phyloP scores from a whole-genome alignment of 805 yeast genomes.

The Kazachstania psychrophila region DNA sequence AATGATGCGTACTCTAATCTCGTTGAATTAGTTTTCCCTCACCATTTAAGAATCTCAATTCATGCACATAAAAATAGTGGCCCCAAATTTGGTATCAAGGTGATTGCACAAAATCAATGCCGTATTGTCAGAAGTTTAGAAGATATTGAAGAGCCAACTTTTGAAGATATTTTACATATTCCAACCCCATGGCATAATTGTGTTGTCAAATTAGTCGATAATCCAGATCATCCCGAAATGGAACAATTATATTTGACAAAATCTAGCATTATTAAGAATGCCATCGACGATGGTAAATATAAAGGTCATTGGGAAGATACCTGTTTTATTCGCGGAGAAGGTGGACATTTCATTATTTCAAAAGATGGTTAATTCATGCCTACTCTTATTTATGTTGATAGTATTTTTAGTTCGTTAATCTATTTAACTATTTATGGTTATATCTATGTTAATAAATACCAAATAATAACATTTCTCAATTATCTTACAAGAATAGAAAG shows the following conservation, averaged over 20 bases:
- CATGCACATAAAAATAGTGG: conserved; percentile 54
- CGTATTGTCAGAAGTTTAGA: conserved; percentile 38
- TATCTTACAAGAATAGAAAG: too few relatives aligned
- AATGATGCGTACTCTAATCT: conserved; percentile 58
- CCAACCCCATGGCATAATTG: conserved; percentile 64
- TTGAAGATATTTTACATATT: conserved; percentile 48
- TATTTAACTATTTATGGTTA: background rate
- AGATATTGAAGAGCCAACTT: conserved; percentile 33
- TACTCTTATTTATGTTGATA: background rate
- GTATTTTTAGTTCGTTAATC: background rate
- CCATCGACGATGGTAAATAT: conserved; percentile 29
- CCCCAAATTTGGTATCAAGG: conserved; percentile 49
- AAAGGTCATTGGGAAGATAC: conserved; percentile 32
- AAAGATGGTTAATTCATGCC: background rate
- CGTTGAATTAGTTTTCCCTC: conserved; percentile 51
- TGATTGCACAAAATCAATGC: conserved; percentile 38
- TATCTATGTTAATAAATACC: too few relatives aligned
- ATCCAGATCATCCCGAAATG: conserved; percentile 28
- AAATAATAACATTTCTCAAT: background rate
- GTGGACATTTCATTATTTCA: conserved; percentile 26
- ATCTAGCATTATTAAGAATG: conserved; percentile 31
- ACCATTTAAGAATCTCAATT: conserved; percentile 49
- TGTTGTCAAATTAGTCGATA: conserved; percentile 27
- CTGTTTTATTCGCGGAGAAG: conserved; percentile 26
- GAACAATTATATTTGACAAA: conserved; percentile 30